Evolutionary conservation across 495 filamentous ascomycete species (phyloP).

Genomic region (Neurospora sp.): DNA sequence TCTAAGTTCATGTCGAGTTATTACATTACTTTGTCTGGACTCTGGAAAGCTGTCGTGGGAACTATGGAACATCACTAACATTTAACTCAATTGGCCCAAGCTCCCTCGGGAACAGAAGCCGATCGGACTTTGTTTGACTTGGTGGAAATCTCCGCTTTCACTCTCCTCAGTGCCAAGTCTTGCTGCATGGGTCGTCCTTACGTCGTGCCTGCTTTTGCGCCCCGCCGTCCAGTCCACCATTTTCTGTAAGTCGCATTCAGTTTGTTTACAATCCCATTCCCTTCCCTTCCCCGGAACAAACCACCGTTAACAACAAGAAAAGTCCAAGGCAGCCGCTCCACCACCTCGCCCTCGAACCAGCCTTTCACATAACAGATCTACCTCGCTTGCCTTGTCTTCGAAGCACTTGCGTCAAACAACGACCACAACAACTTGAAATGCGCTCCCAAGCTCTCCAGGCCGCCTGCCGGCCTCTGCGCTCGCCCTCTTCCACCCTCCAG

Average conservation of each 20-base stretch:
- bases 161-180: neutral
- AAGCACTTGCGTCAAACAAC: neutral
- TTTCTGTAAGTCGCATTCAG: neutral
- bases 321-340: neutral
- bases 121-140: neutral
- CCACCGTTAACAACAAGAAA: neutral
- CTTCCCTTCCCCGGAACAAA: neutral
- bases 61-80: neutral
- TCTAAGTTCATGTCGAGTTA: neutral
- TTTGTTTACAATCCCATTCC: neutral
- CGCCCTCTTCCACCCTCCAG: conserved; percentile 5
- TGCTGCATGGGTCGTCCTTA: neutral
- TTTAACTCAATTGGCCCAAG: neutral
- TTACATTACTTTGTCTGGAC: neutral
- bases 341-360: neutral
- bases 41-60: neutral
- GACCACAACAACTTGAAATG: conserved; percentile 9
- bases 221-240: neutral
- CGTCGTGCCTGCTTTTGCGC: neutral
- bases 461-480: conserved; percentile 9
- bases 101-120: neutral
- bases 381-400: neutral
- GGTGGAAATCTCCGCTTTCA: neutral
- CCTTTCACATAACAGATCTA: neutral
- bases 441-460: conserved; percentile 17